Evolutionary conservation across 371 early-diverging fungal species (phyloP).

Genomic region (Mucor circinelloides): DNA sequence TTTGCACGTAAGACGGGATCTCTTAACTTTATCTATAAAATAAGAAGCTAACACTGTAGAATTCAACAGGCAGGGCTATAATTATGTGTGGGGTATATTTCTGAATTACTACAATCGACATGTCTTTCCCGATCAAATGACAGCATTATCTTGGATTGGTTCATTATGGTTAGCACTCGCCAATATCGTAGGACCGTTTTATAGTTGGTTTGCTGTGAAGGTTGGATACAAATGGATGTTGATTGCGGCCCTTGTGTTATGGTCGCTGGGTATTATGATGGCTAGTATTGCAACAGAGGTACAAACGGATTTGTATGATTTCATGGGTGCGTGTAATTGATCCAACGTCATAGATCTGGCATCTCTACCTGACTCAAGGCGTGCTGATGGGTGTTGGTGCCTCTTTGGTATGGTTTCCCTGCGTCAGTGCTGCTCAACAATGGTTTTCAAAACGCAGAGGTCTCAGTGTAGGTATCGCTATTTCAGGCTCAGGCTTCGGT

Average conservation of each 20-base stretch:
- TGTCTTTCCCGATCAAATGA: constrained; percentile 37
- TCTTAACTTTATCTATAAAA: background rate
- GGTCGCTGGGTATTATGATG: constrained; percentile 56
- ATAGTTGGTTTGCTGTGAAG: constrained; percentile 47
- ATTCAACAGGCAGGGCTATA: constrained; percentile 36
- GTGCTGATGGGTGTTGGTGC: constrained; percentile 68
- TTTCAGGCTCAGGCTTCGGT: constrained; percentile 80
- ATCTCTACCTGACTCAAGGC: constrained; percentile 73
- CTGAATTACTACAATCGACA: constrained; percentile 39
- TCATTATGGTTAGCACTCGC: constrained; percentile 41
- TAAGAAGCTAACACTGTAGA: background rate
- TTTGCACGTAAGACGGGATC: constrained; percentile 36
- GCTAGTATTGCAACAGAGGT: constrained; percentile 65
- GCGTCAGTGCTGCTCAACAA: constrained; percentile 65
- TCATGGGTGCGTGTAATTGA: constrained; percentile 32
- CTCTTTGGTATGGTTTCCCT: constrained; percentile 44
- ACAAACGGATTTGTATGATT: constrained; percentile 1
- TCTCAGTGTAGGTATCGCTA: constrained; percentile 72
- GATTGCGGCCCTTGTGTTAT: constrained; percentile 47
- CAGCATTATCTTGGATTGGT: constrained; percentile 46
- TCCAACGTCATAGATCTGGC: constrained; percentile 58
- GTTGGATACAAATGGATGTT: constrained; percentile 59
- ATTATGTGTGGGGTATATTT: constrained; percentile 43
- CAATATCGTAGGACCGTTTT: constrained; percentile 45
- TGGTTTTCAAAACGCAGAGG: constrained; percentile 77